Conservation (phyloP, 2,329 filamentous ascomycete species). For the Fusarium azukiicola region DNA sequence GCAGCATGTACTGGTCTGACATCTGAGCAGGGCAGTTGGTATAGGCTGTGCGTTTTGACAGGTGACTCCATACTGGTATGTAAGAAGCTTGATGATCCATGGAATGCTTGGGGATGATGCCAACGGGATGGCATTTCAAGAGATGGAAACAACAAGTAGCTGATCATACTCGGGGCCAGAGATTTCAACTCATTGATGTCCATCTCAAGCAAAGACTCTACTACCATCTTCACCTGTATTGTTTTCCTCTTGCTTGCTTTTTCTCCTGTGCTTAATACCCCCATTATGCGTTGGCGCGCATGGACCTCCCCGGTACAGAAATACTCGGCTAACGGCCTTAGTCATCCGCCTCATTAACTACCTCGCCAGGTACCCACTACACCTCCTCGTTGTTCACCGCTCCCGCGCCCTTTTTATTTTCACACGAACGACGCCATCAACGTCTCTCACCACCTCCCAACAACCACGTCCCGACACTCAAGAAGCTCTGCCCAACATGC, state of each 20-base stretch:
- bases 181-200: no score
- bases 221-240: no score
- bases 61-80: background rate
- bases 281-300: background rate
- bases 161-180: background rate
- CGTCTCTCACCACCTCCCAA: background rate
- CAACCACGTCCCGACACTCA: background rate
- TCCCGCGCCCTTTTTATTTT: conserved; percentile 15
- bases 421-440: conserved; percentile 11
- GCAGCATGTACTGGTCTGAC: no score
- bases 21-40: background rate
- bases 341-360: background rate
- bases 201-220: no score
- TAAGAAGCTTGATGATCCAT: background rate
- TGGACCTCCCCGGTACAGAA: conserved; percentile 5
- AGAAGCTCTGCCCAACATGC: conserved; percentile 11
- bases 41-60: conserved; percentile 11
- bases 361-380: conserved; percentile 2
- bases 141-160: background rate
- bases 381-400: conserved; percentile 18
- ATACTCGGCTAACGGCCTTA: background rate
- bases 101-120: background rate
- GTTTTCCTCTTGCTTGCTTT: no score
- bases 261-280: background rate
- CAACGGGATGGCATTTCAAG: no score